Conservation (phyloP, 177 flowering plant species). For the Vitis hybrid region DNA sequence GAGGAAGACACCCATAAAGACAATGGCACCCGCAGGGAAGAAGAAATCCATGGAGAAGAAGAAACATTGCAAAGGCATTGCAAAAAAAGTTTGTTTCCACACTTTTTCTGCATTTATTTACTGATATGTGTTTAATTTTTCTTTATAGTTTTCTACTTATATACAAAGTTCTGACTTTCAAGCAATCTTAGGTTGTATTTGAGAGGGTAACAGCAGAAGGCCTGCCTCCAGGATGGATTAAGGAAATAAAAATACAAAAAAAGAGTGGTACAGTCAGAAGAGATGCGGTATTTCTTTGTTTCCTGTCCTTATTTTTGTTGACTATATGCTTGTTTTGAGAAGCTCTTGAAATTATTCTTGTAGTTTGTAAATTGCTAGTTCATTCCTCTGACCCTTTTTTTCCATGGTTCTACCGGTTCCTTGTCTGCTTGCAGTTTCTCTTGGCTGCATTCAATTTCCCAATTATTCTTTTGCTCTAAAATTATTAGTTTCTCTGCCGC, state of each 20-base stretch:
- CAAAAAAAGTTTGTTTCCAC: conserved; percentile 6
- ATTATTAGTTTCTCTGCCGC: background rate
- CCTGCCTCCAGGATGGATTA: conserved; percentile 50
- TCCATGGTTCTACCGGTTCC: background rate
- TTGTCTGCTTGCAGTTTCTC: background rate
- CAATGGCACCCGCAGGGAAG: conserved; percentile 1
- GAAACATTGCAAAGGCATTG: conserved; percentile 1
- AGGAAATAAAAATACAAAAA: conserved; percentile 27
- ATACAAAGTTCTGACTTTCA: conserved; percentile 6
- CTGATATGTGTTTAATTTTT: background rate
- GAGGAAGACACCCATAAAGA: background rate
- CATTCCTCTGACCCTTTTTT: background rate
- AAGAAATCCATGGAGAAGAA: background rate
- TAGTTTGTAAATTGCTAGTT: background rate
- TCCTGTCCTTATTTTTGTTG: background rate
- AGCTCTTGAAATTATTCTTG: background rate
- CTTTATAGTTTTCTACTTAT: background rate
- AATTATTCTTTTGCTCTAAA: background rate
- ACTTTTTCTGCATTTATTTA: conserved; percentile 3
- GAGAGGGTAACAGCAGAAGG: conserved; percentile 35
- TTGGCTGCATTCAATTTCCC: too few species aligned
- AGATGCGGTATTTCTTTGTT: conserved; percentile 33
- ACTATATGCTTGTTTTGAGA: background rate
- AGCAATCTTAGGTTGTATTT: conserved; percentile 32
- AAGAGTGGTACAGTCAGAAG: conserved; percentile 24